Conservation (phyloP, 805 yeast genomes). For the Sungouiella thailandica region DNA sequence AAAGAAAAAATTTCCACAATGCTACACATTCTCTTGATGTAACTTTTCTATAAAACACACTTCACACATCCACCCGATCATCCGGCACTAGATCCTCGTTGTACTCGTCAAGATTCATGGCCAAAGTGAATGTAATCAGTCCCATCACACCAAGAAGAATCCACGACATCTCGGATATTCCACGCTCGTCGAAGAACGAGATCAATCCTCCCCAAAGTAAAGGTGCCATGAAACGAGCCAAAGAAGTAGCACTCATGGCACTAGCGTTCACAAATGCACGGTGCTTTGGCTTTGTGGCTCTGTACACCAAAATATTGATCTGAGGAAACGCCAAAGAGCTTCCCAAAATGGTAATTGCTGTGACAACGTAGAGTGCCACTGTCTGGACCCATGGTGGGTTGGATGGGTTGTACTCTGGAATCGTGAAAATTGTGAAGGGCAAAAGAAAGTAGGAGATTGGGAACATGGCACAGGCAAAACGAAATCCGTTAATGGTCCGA, state of each 20-base stretch:
- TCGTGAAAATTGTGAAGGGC: conserved; percentile 46
- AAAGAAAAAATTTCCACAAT: too few relatives aligned
- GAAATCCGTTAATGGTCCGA: conserved; percentile 42
- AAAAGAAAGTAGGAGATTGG: conserved; percentile 42
- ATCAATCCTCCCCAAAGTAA: conserved; percentile 47
- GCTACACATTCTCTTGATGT: too few relatives aligned
- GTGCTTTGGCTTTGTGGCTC: conserved; percentile 48
- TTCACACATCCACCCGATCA: too few relatives aligned
- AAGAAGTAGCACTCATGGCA: conserved; percentile 47
- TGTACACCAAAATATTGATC: conserved; percentile 47
- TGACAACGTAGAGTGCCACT: conserved; percentile 22
- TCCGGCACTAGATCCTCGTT: conserved; percentile 9
- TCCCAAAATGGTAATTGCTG: conserved; percentile 29
- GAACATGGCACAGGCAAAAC: conserved; percentile 34
- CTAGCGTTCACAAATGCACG: conserved; percentile 58
- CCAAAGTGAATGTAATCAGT: conserved; percentile 6
- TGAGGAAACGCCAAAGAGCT: conserved; percentile 50
- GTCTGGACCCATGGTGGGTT: conserved; percentile 19
- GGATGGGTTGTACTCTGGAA: conserved; percentile 26
- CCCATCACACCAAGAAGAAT: conserved; percentile 22
- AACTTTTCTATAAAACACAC: too few relatives aligned
- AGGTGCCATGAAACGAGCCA: conserved; percentile 57
- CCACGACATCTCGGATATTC: conserved; percentile 30
- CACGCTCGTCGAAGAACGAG: conserved; percentile 22
- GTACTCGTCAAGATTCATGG: conserved; percentile 12